phyloP scores from a whole-genome alignment of 1,284 basidiomycete species.

The Sporisorium graminicola region DNA sequence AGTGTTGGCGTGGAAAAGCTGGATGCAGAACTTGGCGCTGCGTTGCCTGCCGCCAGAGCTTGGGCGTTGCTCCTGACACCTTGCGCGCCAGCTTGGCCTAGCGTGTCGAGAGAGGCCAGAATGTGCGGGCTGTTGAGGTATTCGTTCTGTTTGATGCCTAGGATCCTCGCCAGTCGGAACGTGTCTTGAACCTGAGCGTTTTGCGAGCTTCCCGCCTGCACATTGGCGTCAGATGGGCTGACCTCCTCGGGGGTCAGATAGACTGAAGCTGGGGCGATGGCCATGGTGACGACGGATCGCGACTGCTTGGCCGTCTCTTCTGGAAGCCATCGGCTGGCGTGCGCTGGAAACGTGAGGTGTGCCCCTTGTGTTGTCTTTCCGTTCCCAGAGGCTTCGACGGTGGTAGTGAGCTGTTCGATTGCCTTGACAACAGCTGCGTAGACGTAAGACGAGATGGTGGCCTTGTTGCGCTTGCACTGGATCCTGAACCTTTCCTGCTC shows the following conservation, averaged over 20 bases:
- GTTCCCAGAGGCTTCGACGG: not conserved
- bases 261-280: not conserved
- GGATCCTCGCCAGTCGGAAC: not conserved
- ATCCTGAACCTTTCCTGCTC: not conserved
- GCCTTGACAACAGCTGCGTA: not conserved
- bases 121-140: not conserved
- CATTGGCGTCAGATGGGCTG: not conserved
- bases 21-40: not conserved
- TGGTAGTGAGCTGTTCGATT: not conserved
- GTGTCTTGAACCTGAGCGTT: not conserved
- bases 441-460: not conserved
- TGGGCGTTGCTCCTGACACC: not conserved
- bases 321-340: not conserved
- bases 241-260: not conserved
- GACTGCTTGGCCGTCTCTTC: not conserved
- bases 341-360: not conserved
- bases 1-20: constrained; percentile 1
- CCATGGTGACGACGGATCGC: not conserved
- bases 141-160: not conserved
- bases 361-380: not conserved
- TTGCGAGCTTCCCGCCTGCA: not conserved
- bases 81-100: not conserved
- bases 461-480: not conserved
- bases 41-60: not conserved
- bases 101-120: not conserved